These are phyloP conservation scores for Capsicum baccatum DNA, from an alignment of 257 asterid species.

Conservation along the genomic window DNA sequence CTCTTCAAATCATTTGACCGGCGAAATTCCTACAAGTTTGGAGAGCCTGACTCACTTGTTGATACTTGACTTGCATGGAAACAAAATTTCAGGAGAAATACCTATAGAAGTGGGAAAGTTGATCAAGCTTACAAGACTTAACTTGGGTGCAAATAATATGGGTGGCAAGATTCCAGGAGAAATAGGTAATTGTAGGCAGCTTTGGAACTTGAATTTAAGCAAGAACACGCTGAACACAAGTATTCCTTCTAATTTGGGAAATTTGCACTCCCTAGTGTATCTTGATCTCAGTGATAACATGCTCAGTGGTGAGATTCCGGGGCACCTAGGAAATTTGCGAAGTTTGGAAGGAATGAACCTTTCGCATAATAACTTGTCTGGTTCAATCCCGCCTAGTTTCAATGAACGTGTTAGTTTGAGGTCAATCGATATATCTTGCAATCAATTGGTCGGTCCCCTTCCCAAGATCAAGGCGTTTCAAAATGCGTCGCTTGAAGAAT, in stretches of 20 bases:
- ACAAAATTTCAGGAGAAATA: conserved; percentile 42
- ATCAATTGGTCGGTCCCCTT: conserved; percentile 49
- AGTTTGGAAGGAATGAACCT: conserved; percentile 38
- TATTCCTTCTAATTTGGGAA: conserved; percentile 44
- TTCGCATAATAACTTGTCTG: conserved; percentile 51
- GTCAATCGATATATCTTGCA: conserved; percentile 43
- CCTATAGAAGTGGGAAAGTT: conserved; percentile 39
- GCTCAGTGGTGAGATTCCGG: conserved; percentile 44
- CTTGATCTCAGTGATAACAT: conserved; percentile 50
- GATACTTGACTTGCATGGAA: conserved; percentile 34
- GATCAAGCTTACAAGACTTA: conserved; percentile 24
- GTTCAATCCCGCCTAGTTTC: conserved; percentile 40
- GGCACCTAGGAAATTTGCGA: conserved; percentile 26
- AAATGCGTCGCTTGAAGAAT: conserved; percentile 32
- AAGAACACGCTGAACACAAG: conserved; percentile 34
- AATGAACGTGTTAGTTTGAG: conserved; percentile 27
- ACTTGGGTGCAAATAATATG: conserved; percentile 39
- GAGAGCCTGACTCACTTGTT: conserved; percentile 32
- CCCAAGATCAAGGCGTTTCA: conserved; percentile 43
- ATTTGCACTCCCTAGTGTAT: conserved; percentile 11
- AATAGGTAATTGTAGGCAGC: conserved; percentile 34
- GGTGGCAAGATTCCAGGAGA: conserved; percentile 44
- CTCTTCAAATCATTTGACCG: conserved; percentile 39
- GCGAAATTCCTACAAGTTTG: conserved; percentile 42
- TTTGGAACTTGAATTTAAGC: conserved; percentile 39